Evolutionary conservation across 2,329 filamentous ascomycete species (phyloP).

Genomic region (Claviceps paspali): DNA sequence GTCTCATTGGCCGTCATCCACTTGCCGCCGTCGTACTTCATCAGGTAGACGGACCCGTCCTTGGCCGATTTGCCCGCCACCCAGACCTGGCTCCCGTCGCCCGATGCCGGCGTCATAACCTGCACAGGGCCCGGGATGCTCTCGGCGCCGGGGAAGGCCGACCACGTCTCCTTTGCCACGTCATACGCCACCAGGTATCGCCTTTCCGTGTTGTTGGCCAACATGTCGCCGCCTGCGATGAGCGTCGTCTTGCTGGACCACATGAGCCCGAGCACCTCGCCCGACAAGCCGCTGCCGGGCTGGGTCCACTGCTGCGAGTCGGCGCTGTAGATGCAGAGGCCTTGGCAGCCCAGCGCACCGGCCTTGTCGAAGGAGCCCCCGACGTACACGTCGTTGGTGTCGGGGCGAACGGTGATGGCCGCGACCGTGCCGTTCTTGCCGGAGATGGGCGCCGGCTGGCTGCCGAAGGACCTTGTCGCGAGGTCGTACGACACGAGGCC

Average conservation of each 20-base stretch:
- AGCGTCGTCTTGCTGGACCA: constrained; percentile 63
- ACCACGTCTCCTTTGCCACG: constrained; percentile 50
- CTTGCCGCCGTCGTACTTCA: constrained; percentile 61
- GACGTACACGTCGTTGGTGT: constrained; percentile 63
- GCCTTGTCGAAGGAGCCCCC: constrained; percentile 74
- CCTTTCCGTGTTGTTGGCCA: constrained; percentile 42
- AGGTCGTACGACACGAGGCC: constrained; percentile 76
- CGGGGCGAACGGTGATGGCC: constrained; percentile 57
- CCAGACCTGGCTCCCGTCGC: constrained; percentile 64
- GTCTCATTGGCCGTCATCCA: constrained; percentile 52
- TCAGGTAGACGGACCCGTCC: constrained; percentile 58
- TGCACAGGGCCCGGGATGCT: constrained; percentile 67
- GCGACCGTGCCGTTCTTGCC: constrained; percentile 61
- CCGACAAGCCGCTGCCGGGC: constrained; percentile 56
- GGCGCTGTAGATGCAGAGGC: constrained; percentile 66
- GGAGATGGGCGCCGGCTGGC: constrained; percentile 60
- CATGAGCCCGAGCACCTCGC: constrained; percentile 54
- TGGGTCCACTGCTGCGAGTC: constrained; percentile 61
- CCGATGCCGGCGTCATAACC: constrained; percentile 58
- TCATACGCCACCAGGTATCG: constrained; percentile 62
- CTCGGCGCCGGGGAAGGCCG: constrained; percentile 42
- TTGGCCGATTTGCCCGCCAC: constrained; percentile 51
- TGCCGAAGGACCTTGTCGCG: constrained; percentile 42
- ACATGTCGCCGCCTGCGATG: constrained; percentile 64
- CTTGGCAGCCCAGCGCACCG: constrained; percentile 67